Evolutionary conservation across 805 yeast species (phyloP).

Genomic region (Saturnispora besseyi): DNA sequence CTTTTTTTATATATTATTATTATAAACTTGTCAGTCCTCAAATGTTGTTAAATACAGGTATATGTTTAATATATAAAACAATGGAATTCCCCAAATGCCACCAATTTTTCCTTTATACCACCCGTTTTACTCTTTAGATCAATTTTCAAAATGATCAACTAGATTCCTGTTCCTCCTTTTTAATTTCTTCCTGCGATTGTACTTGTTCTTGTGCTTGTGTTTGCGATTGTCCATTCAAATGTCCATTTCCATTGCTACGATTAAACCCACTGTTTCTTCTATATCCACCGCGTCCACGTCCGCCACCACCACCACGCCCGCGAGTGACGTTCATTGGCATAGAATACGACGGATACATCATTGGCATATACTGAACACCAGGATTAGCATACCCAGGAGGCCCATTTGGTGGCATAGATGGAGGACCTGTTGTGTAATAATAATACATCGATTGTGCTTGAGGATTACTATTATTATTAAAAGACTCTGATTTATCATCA

Average conservation of each 20-base stretch:
- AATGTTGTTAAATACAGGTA: too few species aligned
- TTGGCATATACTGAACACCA: background rate
- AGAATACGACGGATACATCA: constrained; percentile 2
- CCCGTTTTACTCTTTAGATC: background rate
- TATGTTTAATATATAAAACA: background rate
- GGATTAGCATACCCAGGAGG: background rate
- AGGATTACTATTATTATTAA: background rate
- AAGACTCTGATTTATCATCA: background rate
- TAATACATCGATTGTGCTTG: constrained; percentile 4
- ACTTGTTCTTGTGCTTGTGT: background rate
- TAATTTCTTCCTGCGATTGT: background rate
- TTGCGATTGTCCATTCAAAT: background rate
- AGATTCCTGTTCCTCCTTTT: background rate
- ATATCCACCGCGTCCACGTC: background rate
- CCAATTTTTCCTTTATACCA: background rate
- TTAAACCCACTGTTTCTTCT: constrained; percentile 1
- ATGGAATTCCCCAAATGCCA: background rate
- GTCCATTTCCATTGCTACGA: constrained; percentile 10
- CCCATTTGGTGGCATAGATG: background rate
- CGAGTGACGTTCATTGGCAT: background rate
- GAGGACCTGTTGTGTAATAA: background rate
- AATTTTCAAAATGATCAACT: background rate
- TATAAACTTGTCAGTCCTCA: too few species aligned
- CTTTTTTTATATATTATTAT: too few species aligned
- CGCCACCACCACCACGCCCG: constrained; percentile 1